phyloP scores from a whole-genome alignment of 2,329 filamentous ascomycete species.

The Penicillium sp. region DNA sequence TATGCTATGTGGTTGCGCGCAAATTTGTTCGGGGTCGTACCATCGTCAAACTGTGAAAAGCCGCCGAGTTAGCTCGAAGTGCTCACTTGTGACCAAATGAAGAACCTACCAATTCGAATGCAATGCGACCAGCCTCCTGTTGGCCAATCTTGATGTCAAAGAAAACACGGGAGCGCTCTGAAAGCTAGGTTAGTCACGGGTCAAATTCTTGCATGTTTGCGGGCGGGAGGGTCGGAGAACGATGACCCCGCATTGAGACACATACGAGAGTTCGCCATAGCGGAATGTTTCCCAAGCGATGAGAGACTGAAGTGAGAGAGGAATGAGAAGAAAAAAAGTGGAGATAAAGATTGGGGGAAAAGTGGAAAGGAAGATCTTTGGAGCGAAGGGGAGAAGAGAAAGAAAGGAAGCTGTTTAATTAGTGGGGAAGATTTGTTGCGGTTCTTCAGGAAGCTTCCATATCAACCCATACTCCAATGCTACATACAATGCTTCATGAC shows the following conservation, averaged over 20 bases:
- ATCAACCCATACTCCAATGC: constrained; percentile 1
- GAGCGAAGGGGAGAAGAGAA: constrained; percentile 7
- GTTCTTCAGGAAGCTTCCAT: constrained; percentile 46
- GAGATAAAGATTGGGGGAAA: constrained; percentile 3
- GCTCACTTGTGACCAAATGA: not conserved
- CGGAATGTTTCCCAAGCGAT: constrained; percentile 1
- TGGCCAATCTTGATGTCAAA: constrained; percentile 88
- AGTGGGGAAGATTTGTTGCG: constrained; percentile 19
- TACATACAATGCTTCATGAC: not conserved
- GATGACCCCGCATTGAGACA: constrained; percentile 27
- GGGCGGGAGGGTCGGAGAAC: constrained; percentile 14
- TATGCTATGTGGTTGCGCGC: not conserved
- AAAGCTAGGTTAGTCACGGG: not conserved
- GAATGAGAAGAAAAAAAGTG: not conserved
- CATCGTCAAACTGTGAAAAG: constrained; percentile 48
- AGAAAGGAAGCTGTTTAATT: constrained; percentile 7
- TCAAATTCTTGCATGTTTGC: constrained; percentile 10
- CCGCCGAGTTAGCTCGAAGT: constrained; percentile 16
- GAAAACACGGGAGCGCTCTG: constrained; percentile 76
- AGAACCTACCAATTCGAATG: constrained; percentile 73
- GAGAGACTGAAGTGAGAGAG: not conserved
- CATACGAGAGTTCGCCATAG: constrained; percentile 41
- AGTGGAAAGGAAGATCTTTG: constrained; percentile 3
- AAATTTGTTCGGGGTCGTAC: constrained; percentile 30
- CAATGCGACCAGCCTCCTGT: constrained; percentile 71